These are phyloP conservation scores for Colletotrichum sp. DNA, from an alignment of 2,329 filamentous ascomycete genomes.

Conservation along the genomic window DNA sequence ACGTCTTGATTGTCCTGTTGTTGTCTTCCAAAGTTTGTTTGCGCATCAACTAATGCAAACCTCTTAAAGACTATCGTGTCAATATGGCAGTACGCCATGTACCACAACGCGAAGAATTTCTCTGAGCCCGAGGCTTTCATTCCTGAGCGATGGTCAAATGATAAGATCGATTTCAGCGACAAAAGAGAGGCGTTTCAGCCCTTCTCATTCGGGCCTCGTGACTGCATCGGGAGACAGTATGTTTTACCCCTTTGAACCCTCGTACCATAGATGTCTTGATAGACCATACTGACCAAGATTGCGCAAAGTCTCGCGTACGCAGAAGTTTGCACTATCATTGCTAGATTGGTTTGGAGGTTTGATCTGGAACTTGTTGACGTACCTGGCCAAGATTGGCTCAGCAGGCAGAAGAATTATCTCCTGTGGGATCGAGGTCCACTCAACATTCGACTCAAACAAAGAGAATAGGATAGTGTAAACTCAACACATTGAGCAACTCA, in stretches of 20 bases:
- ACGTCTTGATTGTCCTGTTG: accelerated
- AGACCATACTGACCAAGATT: accelerated
- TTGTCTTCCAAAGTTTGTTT: accelerated
- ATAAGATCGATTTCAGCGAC: conserved; percentile 23
- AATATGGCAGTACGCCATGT: conserved; percentile 47
- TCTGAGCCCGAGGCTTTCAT: conserved; percentile 43
- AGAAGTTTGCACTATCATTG: not conserved
- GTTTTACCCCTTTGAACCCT: not conserved
- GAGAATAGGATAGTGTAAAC: not conserved
- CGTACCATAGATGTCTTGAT: accelerated
- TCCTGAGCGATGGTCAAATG: conserved; percentile 43
- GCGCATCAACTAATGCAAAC: not conserved
- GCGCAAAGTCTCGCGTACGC: not conserved
- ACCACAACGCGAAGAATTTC: conserved; percentile 47
- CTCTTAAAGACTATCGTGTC: conserved; percentile 41
- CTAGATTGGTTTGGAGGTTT: not conserved
- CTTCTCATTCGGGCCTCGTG: conserved; percentile 30
- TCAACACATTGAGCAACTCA: too few species aligned
- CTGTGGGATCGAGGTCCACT: not conserved
- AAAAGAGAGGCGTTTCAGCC: conserved; percentile 27
- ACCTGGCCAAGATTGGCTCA: accelerated
- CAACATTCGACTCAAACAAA: not conserved
- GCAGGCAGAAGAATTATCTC: not conserved
- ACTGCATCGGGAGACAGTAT: conserved; percentile 37
- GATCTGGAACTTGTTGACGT: not conserved